These are phyloP conservation scores for Evernia prunastri DNA, from an alignment of 495 filamentous ascomycete genomes.

Conservation along the genomic window DNA sequence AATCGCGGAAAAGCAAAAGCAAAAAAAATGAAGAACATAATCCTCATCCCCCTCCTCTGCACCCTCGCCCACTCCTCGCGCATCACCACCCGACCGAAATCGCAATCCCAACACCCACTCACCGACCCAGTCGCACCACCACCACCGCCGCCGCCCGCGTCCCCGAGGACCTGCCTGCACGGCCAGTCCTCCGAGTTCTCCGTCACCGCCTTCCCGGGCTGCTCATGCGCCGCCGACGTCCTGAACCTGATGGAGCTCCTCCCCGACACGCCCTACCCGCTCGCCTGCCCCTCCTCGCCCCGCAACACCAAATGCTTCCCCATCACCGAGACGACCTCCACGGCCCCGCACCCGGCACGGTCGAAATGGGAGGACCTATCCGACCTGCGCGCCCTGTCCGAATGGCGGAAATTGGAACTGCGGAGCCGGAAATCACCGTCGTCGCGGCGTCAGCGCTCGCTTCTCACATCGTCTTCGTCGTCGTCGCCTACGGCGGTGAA, in stretches of 20 bases:
- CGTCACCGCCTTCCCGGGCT: not conserved
- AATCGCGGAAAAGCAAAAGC: no score
- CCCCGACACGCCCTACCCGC: slow-evolving; percentile 4
- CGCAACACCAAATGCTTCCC: slow-evolving; percentile 19
- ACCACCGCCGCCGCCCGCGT: no score
- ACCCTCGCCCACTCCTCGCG: not conserved
- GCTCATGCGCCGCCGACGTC: slow-evolving; percentile 1
- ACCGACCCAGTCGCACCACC: not conserved
- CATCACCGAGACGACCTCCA: slow-evolving; percentile 2
- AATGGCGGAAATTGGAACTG: not conserved
- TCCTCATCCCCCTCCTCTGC: not conserved
- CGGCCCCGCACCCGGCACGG: not conserved
- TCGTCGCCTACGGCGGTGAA: not conserved
- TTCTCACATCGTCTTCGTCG: not conserved
- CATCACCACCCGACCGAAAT: not conserved
- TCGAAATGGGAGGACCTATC: not conserved
- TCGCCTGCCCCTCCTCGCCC: slow-evolving; percentile 9
- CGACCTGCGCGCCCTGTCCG: not conserved
- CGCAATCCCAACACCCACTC: no score
- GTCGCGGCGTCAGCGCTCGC: not conserved
- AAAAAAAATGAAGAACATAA: slow-evolving; percentile 4
- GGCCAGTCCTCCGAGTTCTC: not conserved
- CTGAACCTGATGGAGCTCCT: not conserved
- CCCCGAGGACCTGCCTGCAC: not conserved
- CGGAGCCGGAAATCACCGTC: not conserved